Conservation (phyloP, 2,329 filamentous ascomycete species). For the Periconia sp. region DNA sequence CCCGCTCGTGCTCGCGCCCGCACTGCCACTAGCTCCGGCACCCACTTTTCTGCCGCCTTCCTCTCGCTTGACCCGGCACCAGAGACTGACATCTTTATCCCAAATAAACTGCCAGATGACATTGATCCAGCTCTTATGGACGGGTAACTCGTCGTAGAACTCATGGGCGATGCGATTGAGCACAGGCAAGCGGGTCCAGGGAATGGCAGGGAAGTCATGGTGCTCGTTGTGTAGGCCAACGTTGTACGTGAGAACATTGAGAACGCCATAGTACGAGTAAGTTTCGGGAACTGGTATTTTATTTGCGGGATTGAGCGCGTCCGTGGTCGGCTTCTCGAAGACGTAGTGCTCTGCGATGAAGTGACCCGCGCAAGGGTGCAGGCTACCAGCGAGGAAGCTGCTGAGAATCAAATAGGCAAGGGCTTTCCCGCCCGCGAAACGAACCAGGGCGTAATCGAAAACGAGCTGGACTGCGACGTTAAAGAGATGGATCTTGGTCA, state of each 20-base stretch:
- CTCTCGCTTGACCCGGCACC: slow-evolving; percentile 89
- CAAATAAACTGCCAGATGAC: slow-evolving; percentile 96
- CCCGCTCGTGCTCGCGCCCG: slow-evolving; percentile 23
- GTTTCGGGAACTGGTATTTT: slow-evolving; percentile 75
- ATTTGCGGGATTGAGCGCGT: slow-evolving; percentile 56
- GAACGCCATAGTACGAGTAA: slow-evolving; percentile 91
- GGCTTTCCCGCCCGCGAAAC: slow-evolving; percentile 62
- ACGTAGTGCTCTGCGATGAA: slow-evolving; percentile 93
- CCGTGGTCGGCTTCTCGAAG: slow-evolving; percentile 53
- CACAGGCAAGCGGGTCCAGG: slow-evolving; percentile 83
- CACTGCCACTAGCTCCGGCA: slow-evolving; percentile 22
- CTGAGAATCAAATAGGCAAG: slow-evolving; percentile 83
- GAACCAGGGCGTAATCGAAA: slow-evolving; percentile 74
- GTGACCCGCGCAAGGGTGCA: slow-evolving; percentile 93
- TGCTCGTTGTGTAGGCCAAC: slow-evolving; percentile 98
- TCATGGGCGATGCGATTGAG: slow-evolving; percentile 81
- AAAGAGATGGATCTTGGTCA: slow-evolving; percentile 80
- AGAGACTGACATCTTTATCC: slow-evolving; percentile 86
- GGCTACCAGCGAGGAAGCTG: slow-evolving; percentile 88
- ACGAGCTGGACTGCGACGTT: slow-evolving; percentile 76
- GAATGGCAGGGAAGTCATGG: slow-evolving; percentile 96
- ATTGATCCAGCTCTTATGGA: slow-evolving; percentile 85
- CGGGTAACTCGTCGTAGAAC: slow-evolving; percentile 87
- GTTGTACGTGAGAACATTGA: slow-evolving; percentile 95
- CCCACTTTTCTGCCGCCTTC: slow-evolving; percentile 69